Base-by-base conservation (phyloP, 371 early-diverging fungal species). In the Zychaea mexicana region DNA sequence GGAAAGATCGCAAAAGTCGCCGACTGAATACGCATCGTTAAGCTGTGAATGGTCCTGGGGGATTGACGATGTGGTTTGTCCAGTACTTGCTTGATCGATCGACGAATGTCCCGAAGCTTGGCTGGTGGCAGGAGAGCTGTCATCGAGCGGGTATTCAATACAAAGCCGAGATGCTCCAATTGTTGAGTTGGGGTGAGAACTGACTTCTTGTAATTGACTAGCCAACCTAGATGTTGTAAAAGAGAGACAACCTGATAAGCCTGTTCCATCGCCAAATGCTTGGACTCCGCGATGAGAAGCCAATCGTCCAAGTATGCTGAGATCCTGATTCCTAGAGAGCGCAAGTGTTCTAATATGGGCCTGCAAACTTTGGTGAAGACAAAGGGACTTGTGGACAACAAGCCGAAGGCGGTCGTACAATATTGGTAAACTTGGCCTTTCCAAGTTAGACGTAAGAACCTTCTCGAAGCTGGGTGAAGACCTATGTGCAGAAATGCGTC, bases 301-400 rank as follows among this genome's bases (percentile, higher is more conserved):
- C 67, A 71, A 55, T 75, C 67, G 70, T 71, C 71, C 28, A 75
- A 39, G 36, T 75, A 75, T 12, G 68, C 69, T 1, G 55, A 32
- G 3, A 75, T 8, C 10, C 65, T n/a, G 9, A 75, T 67, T 0
- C 72, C 71, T 19, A 65, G 58, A 0, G 68, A 45, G 9, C 74
- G 69, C 0, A 69, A 62, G 69, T 66, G 64, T 0, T 53, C 52
- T 13, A 77, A 53, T 6, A 77, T 47, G n/a, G 76, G 74, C 13
- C 47, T 45, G 26, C 64, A 39, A 1, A 74, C n/a, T 52, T 72
- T 70, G 38, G 76, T 76, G 65, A 75, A 76, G 8, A 75, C 55
- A 26, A 62, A 64, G 6, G 77, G 78, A 24, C 64, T 60, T n/a
- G n/a, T n/a, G n/a, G 0, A 66, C 24, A 69, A 71, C 2, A 79